phyloP scores from a whole-genome alignment of 257 asterid species.

The Nicotiana paniculata region DNA sequence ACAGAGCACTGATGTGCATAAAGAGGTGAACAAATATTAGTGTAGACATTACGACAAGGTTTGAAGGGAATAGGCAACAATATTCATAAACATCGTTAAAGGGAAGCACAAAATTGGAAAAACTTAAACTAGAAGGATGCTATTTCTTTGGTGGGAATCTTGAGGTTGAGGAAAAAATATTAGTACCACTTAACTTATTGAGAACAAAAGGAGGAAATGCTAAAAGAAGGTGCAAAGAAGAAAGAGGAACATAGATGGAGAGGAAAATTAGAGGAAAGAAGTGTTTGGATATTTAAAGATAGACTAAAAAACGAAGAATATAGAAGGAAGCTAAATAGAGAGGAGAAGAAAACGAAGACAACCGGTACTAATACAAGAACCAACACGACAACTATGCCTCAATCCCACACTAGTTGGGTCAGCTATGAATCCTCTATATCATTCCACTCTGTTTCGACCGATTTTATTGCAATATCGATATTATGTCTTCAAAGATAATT shows the following conservation, averaged over 20 bases:
- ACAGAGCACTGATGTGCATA: not conserved
- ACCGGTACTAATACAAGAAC: not conserved
- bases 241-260: not conserved
- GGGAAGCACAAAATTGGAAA: not conserved
- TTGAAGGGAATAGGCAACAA: not conserved
- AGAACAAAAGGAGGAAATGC: not conserved
- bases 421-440: not conserved
- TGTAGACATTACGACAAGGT: not conserved
- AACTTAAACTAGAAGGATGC: not conserved
- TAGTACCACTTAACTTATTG: not conserved
- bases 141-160: not conserved
- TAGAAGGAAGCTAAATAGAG: not conserved
- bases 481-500: not conserved
- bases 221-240: not conserved
- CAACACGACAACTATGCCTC: not conserved
- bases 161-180: not conserved
- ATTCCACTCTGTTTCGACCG: not conserved
- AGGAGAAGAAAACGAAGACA: not conserved
- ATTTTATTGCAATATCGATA: not conserved
- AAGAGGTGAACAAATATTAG: not conserved
- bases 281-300: not conserved
- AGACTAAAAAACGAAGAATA: not conserved
- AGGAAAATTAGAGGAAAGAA: not conserved
- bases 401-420: not conserved
- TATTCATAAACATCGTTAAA: not conserved